Evolutionary conservation across 352 stramenopile species (phyloP), one percentile per base, ranked within the genome.

Genomic region (Thalassiosira tumida): DNA sequence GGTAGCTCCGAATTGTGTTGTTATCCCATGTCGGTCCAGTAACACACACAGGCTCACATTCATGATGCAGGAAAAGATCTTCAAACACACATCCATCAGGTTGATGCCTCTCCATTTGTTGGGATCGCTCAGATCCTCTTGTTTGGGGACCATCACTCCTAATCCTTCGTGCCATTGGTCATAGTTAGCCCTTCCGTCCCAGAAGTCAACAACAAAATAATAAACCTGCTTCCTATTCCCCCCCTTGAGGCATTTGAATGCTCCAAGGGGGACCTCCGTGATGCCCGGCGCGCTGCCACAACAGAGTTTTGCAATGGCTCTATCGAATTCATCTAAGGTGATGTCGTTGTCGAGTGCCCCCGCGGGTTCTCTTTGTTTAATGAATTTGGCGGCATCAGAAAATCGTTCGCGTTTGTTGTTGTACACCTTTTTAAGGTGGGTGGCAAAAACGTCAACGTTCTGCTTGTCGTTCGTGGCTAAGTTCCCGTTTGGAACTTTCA

Each of bases 51-150:
- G 10, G n/a, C 84, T 41, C 0, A 50, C 62, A n/a, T 37, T 89
- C 0, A 93, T 3, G 14, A 93, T 89, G 24, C 17, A 62, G 37
- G 78, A 88, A 1, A 92, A 64, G 0, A 91, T 80, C 67, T 94
- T 94, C 0, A 85, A 92, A 29, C 37, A 37, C 21, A 91, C 77
- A 41, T 92, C 86, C 79, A 90, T 88, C 67, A 87, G 43, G n/a
- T 64, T 89, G 6, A 91, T 64, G 2, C 43, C 51, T 84, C 76
- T 67, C 21, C 37, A 90, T n/a, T 93, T 90, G 76, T 93, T 90
- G 4, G 72, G 70, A 38, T 91, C 59, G 5, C 1, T 33, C 37
- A 75, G n/a, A 31, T 88, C 62, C n/a, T 51, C 65, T 65, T 40
- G 69, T 65, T 93, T 91, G 1, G 70, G 88, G 26, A 93, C 33